Conservation (phyloP, 176 grass and related monocot genomes). For the Oryza glaberrima region DNA sequence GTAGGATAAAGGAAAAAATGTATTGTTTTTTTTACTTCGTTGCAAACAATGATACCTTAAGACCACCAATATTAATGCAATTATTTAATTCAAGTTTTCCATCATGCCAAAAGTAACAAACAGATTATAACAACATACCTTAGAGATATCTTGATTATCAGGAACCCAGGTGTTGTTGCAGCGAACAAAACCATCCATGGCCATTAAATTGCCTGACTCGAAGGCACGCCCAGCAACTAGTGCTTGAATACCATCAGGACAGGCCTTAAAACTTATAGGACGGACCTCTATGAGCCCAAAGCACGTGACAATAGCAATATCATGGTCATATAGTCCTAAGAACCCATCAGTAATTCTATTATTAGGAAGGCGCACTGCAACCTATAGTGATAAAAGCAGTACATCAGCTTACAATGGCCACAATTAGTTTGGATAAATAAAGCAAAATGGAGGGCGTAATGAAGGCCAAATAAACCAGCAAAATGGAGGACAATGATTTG, state of each 20-base stretch:
- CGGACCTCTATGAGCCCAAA: not conserved
- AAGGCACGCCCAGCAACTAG: conserved; percentile 12
- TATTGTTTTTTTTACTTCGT: no score
- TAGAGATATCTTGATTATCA: not conserved
- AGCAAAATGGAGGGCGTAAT: no score
- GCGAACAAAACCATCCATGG: not conserved
- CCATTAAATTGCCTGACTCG: conserved; percentile 16
- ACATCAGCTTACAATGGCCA: not conserved
- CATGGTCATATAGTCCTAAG: not conserved
- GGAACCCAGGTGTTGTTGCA: not conserved
- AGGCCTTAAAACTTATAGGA: not conserved
- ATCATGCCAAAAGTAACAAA: no score
- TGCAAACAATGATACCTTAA: no score
- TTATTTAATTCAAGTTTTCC: no score
- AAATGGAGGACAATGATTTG: not conserved
- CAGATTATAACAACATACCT: no score
- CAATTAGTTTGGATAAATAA: not conserved
- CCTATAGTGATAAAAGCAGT: not conserved
- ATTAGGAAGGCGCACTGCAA: not conserved
- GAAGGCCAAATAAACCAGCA: no score
- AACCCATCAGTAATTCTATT: not conserved
- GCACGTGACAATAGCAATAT: not conserved
- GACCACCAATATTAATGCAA: no score
- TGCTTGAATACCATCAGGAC: not conserved
- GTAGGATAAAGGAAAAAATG: conserved; percentile 2